Base-by-base conservation (phyloP, 768 basidiomycete species). In the Cystofilobasidium macerans region DNA sequence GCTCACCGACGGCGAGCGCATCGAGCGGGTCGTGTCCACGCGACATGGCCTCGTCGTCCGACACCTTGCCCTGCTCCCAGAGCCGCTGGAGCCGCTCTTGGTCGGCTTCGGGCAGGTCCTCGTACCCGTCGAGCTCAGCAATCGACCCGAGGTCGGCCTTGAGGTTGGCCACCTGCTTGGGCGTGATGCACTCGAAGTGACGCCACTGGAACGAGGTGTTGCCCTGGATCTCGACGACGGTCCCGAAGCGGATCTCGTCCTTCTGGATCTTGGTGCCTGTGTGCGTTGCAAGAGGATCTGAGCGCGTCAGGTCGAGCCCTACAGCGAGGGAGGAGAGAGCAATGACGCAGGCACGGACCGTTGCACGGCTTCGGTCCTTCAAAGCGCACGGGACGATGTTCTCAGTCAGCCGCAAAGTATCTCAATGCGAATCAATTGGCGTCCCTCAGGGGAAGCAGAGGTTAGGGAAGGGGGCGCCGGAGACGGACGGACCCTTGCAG, bases 181-280 rank as follows among this genome's bases (percentile, higher is more conserved):
- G 13, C 51, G 51, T 24, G 18, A 54, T 32, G 51, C 51, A 54
- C 14, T 30, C 51, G 28, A 54, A 54, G 51, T 54, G 51, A 20
- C 51, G 51, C 51, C 51, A 51, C 48, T 51, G 48, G 48, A 51
- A 51, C 3, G 48, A 51, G 24, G 48, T 51, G 48, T 51, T 51
- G 48, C 48, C 48, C 14, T 26, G 14, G 48, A 51, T 26, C 48
- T 51, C 48, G 24, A 51, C 48, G 24, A 51, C 48, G 9, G 48
- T 51, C 48, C 48, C 48, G 48, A 51, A 24, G 7, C 48, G 48
- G 48, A 51, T 51, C 48, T 24, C 28, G 48, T 20, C 48, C 48
- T 51, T 51, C 48, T 51, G 24, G 28, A 51, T 51, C 48, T 51
- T 51, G 48, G 48, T 51, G n/a, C 48, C 48, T 51, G 48, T 5